Conservation (phyloP, 2,329 filamentous ascomycete genomes). For the Ceratocystis variospora region DNA sequence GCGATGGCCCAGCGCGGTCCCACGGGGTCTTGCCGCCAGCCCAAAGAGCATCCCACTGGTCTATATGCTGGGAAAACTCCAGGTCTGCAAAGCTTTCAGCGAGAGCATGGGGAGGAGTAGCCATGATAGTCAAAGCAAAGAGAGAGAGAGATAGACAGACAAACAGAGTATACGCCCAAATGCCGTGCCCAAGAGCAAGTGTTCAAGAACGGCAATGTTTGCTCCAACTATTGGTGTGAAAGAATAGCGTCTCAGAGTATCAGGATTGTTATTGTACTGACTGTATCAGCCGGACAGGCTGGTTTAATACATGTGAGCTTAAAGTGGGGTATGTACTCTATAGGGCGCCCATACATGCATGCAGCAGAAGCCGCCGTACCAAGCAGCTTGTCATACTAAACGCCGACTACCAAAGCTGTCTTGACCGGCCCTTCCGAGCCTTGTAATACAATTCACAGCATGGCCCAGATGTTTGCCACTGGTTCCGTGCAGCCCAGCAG, state of each 20-base stretch:
- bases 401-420: too few relatives aligned
- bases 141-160: too few relatives aligned
- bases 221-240: not conserved
- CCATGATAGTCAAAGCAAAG: not conserved
- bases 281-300: not conserved
- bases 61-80: conserved; percentile 24
- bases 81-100: not conserved
- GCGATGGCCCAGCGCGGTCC: conserved; percentile 41
- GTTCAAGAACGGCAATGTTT: not conserved
- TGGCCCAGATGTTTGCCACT: too few relatives aligned
- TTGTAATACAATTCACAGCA: too few relatives aligned
- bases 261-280: not conserved
- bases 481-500: too few relatives aligned
- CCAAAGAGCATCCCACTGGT: conserved; percentile 38
- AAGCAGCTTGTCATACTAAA: too few relatives aligned
- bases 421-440: too few relatives aligned
- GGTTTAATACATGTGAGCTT: not conserved
- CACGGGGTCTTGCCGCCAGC: conserved; percentile 35
- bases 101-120: not conserved
- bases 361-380: not conserved
- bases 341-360: not conserved
- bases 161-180: too few relatives aligned
- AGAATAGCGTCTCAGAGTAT: not conserved
- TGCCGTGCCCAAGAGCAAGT: not conserved
- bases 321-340: not conserved